Conservation (phyloP, 306 rosid genomes). For the Lathyrus oleraceus region DNA sequence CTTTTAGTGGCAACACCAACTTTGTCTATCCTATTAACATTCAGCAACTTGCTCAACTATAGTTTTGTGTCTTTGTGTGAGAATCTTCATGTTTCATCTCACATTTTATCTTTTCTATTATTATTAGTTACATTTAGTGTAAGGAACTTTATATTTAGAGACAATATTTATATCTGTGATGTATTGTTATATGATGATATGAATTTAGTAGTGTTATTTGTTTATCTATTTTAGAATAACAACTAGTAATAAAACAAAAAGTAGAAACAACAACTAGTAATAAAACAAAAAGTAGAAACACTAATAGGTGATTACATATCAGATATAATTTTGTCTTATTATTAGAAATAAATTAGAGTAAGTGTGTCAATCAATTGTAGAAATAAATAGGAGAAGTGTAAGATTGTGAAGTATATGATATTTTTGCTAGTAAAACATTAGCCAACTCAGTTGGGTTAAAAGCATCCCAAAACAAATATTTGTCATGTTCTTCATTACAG, state of each 20-base stretch:
- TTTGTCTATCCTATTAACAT: slow-evolving; percentile 64
- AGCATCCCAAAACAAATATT: slow-evolving; percentile 90
- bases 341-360: no score
- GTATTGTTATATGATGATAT: slow-evolving; percentile 1
- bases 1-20: slow-evolving; percentile 59
- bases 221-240: not conserved
- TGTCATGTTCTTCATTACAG: slow-evolving; percentile 57
- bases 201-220: slow-evolving; percentile 12
- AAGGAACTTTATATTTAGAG: slow-evolving; percentile 9
- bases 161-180: not conserved
- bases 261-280: no score
- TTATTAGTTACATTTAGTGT: not conserved
- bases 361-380: no score
- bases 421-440: slow-evolving; percentile 58
- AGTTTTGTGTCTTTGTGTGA: not conserved
- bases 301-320: no score
- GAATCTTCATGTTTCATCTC: slow-evolving; percentile 18
- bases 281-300: no score
- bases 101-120: not conserved
- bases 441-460: slow-evolving; percentile 87
- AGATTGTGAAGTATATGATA: slow-evolving; percentile 50
- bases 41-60: slow-evolving; percentile 68
- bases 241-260: no score
- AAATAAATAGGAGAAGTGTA: slow-evolving; percentile 75
- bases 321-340: no score